These are phyloP conservation scores for Wickerhamomyces pijperi DNA, from an alignment of 805 yeast genomes.

Conservation along the genomic window DNA sequence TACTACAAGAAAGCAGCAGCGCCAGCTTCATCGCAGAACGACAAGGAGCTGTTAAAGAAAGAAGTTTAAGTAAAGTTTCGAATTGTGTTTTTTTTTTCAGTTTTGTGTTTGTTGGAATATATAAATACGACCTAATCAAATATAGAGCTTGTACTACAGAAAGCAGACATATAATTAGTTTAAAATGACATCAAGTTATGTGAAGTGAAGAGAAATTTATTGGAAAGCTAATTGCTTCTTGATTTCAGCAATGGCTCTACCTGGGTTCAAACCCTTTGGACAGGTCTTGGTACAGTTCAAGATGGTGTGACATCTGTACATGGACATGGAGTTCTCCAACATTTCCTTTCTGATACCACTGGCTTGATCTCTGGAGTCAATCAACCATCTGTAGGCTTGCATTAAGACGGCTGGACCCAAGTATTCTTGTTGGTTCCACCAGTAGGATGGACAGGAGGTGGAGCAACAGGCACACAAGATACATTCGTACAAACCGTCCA, in stretches of 20 bases:
- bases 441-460: conserved; percentile 97
- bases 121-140: too few relatives aligned
- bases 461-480: conserved; percentile 98
- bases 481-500: conserved; percentile 96
- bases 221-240: conserved; percentile 86
- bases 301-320: conserved; percentile 98
- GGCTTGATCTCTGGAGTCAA: conserved; percentile 94
- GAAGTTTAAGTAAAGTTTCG: too few relatives aligned
- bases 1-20: too few relatives aligned
- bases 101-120: too few relatives aligned
- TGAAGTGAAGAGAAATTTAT: conserved; percentile 2
- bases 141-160: too few relatives aligned
- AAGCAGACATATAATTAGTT: too few relatives aligned
- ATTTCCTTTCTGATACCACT: conserved; percentile 67
- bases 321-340: conserved; percentile 93
- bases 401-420: conserved; percentile 97
- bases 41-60: too few relatives aligned
- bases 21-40: too few relatives aligned
- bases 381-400: conserved; percentile 99
- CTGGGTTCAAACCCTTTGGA: conserved; percentile 98
- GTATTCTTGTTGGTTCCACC: conserved; percentile 99
- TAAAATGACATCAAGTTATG: too few relatives aligned
- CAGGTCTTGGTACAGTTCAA: conserved; percentile 98
- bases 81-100: too few relatives aligned
- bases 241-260: conserved; percentile 93